phyloP scores from a whole-genome alignment of 805 yeast genomes.

The Zygoascus tannicola region DNA sequence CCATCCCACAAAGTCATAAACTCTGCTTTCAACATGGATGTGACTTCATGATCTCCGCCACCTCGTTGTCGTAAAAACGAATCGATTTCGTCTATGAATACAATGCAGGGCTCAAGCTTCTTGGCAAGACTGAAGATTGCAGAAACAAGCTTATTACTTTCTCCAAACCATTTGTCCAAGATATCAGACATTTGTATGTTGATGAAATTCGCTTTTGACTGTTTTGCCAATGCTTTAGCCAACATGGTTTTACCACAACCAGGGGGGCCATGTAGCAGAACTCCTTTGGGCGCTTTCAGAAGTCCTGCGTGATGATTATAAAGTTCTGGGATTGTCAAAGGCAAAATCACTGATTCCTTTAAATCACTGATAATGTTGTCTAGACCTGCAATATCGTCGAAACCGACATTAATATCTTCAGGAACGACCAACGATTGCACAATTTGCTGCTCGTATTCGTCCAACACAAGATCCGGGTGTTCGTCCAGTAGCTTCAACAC shows the following conservation, averaged over 20 bases:
- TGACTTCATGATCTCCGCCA: constrained; percentile 85
- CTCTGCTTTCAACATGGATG: constrained; percentile 89
- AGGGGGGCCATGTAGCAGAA: constrained; percentile 66
- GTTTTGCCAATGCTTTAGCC: constrained; percentile 89
- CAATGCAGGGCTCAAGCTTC: constrained; percentile 87
- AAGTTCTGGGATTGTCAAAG: constrained; percentile 65
- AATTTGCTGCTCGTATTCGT: constrained; percentile 68
- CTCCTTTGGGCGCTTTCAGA: constrained; percentile 90
- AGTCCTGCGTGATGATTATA: constrained; percentile 59
- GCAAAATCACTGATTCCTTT: constrained; percentile 80
- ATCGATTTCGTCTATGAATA: constrained; percentile 94
- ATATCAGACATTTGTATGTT: constrained; percentile 87
- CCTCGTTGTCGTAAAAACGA: constrained; percentile 83
- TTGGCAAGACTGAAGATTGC: constrained; percentile 85
- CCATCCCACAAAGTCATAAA: constrained; percentile 99
- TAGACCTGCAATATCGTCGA: constrained; percentile 83
- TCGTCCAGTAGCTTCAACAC: too few relatives aligned
- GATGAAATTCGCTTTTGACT: constrained; percentile 83
- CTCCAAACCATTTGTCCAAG: constrained; percentile 98
- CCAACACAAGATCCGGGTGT: constrained; percentile 41
- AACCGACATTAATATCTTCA: constrained; percentile 65
- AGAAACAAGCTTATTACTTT: constrained; percentile 85
- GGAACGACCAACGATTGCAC: constrained; percentile 76
- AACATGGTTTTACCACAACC: constrained; percentile 98
- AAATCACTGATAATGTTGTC: constrained; percentile 75